A percentile compares a stretch with the other conserved stretches of the same genome.
Conservation (phyloP, 352 stramenopile genomes). For the Phytopythium oedochilum region DNA sequence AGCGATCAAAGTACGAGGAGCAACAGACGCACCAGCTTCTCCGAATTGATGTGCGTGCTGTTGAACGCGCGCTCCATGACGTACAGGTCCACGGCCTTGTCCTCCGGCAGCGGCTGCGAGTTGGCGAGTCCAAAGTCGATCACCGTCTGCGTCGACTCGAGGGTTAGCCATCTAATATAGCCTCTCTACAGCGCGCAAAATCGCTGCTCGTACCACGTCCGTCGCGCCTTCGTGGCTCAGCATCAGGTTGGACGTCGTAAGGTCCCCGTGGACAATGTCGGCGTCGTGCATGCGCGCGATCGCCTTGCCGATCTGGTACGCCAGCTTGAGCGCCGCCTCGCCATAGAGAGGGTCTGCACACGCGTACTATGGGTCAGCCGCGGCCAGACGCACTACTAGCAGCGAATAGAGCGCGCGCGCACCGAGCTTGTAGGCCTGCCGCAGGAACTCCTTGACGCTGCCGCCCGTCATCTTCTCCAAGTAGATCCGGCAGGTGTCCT, state of each 20-base stretch:
- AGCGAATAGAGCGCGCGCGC: slow-evolving; percentile 1
- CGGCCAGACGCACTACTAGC: too few species aligned
- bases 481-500: slow-evolving; percentile 63
- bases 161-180: too few species aligned
- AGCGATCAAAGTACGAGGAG: too few species aligned
- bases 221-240: slow-evolving; percentile 57
- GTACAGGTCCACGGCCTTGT: slow-evolving; percentile 92
- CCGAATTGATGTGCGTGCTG: slow-evolving; percentile 86
- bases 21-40: slow-evolving; percentile 47
- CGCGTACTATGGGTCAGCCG: not conserved
- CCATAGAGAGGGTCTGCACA: slow-evolving; percentile 47
- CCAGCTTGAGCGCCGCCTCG: slow-evolving; percentile 49
- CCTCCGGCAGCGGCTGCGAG: slow-evolving; percentile 80
- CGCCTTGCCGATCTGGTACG: slow-evolving; percentile 81
- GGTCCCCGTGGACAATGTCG: slow-evolving; percentile 91
- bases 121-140: slow-evolving; percentile 86
- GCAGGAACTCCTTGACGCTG: slow-evolving; percentile 73
- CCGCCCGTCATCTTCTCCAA: slow-evolving; percentile 64
- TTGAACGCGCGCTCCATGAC: slow-evolving; percentile 91
- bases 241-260: slow-evolving; percentile 95
- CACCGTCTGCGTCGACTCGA: slow-evolving; percentile 39
- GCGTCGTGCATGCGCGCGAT: slow-evolving; percentile 91
- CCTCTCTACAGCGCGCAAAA: too few species aligned
- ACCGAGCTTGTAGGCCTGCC: slow-evolving; percentile 48
- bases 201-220: slow-evolving; percentile 40